Evolutionary conservation across 768 basidiomycete genomes (phyloP), one percentile per base, ranked within the genome.

Genomic region (Mycena rosella): DNA sequence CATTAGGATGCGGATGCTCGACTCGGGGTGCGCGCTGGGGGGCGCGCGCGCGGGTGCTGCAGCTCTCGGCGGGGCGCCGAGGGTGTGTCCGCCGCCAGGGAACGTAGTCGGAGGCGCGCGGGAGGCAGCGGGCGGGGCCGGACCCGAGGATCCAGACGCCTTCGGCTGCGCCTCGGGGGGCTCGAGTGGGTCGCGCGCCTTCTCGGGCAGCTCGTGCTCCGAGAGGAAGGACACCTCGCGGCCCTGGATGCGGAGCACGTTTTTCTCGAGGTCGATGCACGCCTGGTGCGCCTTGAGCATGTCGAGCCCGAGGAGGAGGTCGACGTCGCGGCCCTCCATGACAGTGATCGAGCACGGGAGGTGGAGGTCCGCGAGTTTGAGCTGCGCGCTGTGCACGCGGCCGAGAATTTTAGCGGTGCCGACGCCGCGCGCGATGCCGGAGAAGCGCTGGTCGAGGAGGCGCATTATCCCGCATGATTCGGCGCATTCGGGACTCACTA

Each of bases 241-340:
- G 20, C 89, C 92, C 82, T 96, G 94, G 55, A 99, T 98, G n/a
- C 95, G 88, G 24, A 99, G 88, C 15, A 93, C 93, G 70, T 90
- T 89, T 78, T 95, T 95, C 72, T 91, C 85, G 26, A 99, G 87
- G 79, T 99, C 98, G 77, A 99, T 98, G 75, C 91, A 94, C 7
- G 96, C 97, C 76, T 98, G 96, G 77, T 98, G 94, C 0, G 96
- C 94, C 79, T 96, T 98, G 67, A 99, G 88, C 98, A 99, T 99
- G 85, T 99, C 98, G n/a, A 99, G 86, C 9, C 98, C 98, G 45
- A 99, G 91, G 4, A 99, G 84, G n/a, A 99, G 89, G 75, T 99
- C 97, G 51, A 99, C 96, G 63, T 93, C 91, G 34, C 91, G 88
- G 40, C 96, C 96, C 88, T 99, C 98, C 88, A 99, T 94, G 68